Conservation (phyloP, 1,284 basidiomycete species). For the Salmacisia buchloeana region DNA sequence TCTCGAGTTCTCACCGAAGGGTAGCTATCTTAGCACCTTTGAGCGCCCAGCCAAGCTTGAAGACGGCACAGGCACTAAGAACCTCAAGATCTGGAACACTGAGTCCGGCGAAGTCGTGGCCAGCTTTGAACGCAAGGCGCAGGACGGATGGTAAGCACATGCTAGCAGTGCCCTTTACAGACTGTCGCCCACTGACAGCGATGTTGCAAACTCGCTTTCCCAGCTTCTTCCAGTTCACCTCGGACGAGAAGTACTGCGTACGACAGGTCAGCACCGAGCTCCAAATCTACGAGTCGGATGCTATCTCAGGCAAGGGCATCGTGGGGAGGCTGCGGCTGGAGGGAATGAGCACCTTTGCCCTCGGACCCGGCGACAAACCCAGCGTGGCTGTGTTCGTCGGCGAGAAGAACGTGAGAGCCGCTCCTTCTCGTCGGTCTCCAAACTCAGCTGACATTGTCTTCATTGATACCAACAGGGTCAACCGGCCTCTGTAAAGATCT, state of each 20-base stretch:
- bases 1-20: constrained; percentile 82
- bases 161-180: not conserved
- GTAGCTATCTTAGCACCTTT: constrained; percentile 88
- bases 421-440: no score
- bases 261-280: constrained; percentile 77
- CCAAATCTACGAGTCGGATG: constrained; percentile 73
- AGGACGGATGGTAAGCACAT: constrained; percentile 63
- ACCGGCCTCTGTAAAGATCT: constrained; percentile 84
- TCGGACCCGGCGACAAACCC: constrained; percentile 77
- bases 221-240: constrained; percentile 71
- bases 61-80: constrained; percentile 65
- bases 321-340: constrained; percentile 76
- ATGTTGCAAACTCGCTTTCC: no score
- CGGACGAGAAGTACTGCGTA: constrained; percentile 80
- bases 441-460: not conserved
- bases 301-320: constrained; percentile 69
- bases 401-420: constrained; percentile 71
- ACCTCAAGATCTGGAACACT: constrained; percentile 75
- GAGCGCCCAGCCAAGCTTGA: constrained; percentile 75
- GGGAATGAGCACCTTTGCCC: constrained; percentile 66
- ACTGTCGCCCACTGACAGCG: not conserved
- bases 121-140: constrained; percentile 74
- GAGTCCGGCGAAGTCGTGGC: constrained; percentile 74
- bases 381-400: constrained; percentile 81
- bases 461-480: constrained; percentile 61